Evolutionary conservation across 1,139 yeast species (phyloP), one percentile per base, ranked within the genome.

Genomic region (Sugiyamaella castrensis): DNA sequence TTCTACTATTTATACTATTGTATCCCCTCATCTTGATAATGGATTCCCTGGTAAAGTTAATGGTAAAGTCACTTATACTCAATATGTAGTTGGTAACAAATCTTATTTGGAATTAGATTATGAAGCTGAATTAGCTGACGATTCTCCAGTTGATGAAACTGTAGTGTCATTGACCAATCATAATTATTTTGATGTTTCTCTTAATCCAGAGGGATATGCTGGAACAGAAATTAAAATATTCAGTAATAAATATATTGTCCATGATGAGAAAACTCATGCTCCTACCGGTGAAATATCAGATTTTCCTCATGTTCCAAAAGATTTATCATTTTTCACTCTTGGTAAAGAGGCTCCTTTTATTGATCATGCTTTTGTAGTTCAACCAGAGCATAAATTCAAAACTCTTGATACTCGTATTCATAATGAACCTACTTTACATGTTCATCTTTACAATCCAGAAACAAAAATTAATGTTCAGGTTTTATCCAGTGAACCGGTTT

Each of bases 81-180:
- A 77, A 32, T 57, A 60, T 40, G 64, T 58, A 16, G 60, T 62
- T 8, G 67, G 57, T 19, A 56, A 56, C 26, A 59, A 59, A 43
- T 50, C 59, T 30, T 54, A 63, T 32, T 55, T 73, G 42, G 72
- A 68, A 24, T 61, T 79, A 45, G 84, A 80, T 57, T 81, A 72
- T 60, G 73, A 72, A 55, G 77, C 81, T 26, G 62, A 62, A 19
- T 63, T 79, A 41, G 64, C 72, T 31, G 69, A 69, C 4, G 65
- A 68, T n/a, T 63, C 74, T 4, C 69, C 65, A 16, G 65, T 60
- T n/a, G 59, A 70, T 36, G 70, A 75, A 43, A 81, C 88, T 2
- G 70, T 76, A 28, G 71, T 82, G 45, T 77, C 79, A 58, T 68
- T 83, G 63, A 81, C 87, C 43, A 83, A 82, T 65, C 89, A 83